Evolutionary conservation across 768 basidiomycete species (phyloP), one percentile per base, ranked within the genome.

Genomic region (Grammothele lineata): DNA sequence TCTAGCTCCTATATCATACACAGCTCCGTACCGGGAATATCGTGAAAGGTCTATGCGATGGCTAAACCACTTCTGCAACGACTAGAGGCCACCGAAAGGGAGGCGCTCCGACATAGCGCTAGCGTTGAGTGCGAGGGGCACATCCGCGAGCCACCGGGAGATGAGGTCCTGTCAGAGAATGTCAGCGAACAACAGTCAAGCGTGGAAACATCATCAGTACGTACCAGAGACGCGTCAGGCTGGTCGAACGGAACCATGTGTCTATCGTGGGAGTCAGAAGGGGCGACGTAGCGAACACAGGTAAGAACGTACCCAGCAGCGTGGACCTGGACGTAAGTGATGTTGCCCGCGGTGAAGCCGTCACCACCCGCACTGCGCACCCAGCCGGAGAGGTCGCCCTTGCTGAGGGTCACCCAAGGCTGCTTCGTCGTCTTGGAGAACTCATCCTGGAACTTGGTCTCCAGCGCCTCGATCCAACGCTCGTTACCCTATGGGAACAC

Each of bases 201-300:
- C n/a, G 19, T 22, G 40, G 59, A 37, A 32, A 24, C 61, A 82
- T 40, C 57, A 85, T 91, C n/a, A n/a, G n/a, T n/a, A n/a, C n/a
- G n/a, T n/a, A n/a, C n/a, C 62, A 92, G 68, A 37, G 92, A 81
- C 33, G 83, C 92, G 58, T 89, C 87, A 1, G 92, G 87, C 60
- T 94, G 91, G 66, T 97, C 91, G 59, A 76, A 83, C 4, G 92
- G 92, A 7, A 90, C 90, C 91, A 92, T 87, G 62, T 92, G 89
- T 27, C 88, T 89, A 56, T 5, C 43, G 48, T 42, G 32, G 43
- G n/a, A 27, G 27, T 34, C 30, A 42, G 38, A n/a, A 25, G 10
- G 23, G 6, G 34, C 33, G 18, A 19, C n/a, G 10, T n/a, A n/a
- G n/a, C n/a, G n/a, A n/a, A n/a, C n/a, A 25, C n/a, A 27, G 35